Evolutionary conservation across 2,329 filamentous ascomycete species (phyloP).

Genomic region (Arthrobotrys sinensis): DNA sequence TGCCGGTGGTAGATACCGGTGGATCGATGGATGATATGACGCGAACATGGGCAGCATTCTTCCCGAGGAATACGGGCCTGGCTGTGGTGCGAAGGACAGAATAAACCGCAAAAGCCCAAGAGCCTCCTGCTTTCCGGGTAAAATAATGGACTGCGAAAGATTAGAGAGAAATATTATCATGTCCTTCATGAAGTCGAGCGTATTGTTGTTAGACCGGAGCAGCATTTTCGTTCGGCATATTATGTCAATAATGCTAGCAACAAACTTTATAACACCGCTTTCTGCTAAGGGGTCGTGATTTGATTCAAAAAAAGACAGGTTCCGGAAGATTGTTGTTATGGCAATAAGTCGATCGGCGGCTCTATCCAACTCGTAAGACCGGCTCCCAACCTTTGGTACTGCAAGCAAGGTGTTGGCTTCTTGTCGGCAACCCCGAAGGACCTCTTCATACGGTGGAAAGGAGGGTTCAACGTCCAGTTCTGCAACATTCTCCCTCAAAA

Average conservation of each 20-base stretch:
- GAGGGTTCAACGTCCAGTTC: slow-evolving; percentile 90
- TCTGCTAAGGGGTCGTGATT: slow-evolving; percentile 84
- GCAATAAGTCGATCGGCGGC: slow-evolving; percentile 90
- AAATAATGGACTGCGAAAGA: slow-evolving; percentile 82
- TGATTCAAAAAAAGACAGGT: slow-evolving; percentile 86
- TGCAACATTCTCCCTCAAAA: slow-evolving; percentile 85
- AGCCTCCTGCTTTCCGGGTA: slow-evolving; percentile 89
- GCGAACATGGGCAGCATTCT: slow-evolving; percentile 79
- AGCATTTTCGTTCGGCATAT: slow-evolving; percentile 91
- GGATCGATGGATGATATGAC: slow-evolving; percentile 82
- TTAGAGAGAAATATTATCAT: slow-evolving; percentile 91
- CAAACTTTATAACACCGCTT: slow-evolving; percentile 82
- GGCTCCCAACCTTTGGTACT: slow-evolving; percentile 80
- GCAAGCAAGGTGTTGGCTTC: slow-evolving; percentile 82
- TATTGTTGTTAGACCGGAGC: slow-evolving; percentile 84
- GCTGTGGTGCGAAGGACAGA: slow-evolving; percentile 87
- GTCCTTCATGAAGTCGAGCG: slow-evolving; percentile 97
- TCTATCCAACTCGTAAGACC: slow-evolving; percentile 85
- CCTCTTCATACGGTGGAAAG: slow-evolving; percentile 87
- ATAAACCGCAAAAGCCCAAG: slow-evolving; percentile 89
- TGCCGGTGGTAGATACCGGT: slow-evolving; percentile 90
- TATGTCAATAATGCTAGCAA: slow-evolving; percentile 86
- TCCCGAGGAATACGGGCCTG: slow-evolving; percentile 75
- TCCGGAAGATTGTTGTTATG: slow-evolving; percentile 91
- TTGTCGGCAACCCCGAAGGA: slow-evolving; percentile 81